A percentile compares a stretch with the other conserved stretches of the same genome.
These are phyloP conservation scores for Eucalyptus leucophloia DNA, from an alignment of 345 rosid genomes.

Conservation along the genomic window DNA sequence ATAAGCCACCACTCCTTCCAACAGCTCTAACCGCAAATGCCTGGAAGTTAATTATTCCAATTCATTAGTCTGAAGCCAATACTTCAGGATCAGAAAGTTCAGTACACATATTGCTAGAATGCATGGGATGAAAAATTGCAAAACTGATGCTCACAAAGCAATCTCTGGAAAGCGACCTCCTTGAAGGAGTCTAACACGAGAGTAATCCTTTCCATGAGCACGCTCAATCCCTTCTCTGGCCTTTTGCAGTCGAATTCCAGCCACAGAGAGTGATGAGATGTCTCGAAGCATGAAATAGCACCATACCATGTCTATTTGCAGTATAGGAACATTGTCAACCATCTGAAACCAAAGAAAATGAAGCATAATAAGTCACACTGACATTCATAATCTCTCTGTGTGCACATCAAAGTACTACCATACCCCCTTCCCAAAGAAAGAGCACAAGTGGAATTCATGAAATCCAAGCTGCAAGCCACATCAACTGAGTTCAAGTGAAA, in stretches of 20 bases:
- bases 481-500: background rate
- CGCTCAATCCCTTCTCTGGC: slow-evolving; percentile 90
- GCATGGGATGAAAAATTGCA: background rate
- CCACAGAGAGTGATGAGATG: slow-evolving; percentile 76
- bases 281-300: slow-evolving; percentile 90
- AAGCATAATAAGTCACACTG: background rate
- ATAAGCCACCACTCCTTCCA: slow-evolving; percentile 94
- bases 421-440: background rate
- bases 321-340: slow-evolving; percentile 79
- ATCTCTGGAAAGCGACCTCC: slow-evolving; percentile 65
- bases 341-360: slow-evolving; percentile 14
- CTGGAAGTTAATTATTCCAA: slow-evolving; percentile 12
- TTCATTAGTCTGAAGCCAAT: background rate
- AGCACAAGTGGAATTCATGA: background rate
- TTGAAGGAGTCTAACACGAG: slow-evolving; percentile 82
- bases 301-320: slow-evolving; percentile 99
- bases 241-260: slow-evolving; percentile 67
- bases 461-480: background rate
- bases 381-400: background rate
- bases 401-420: background rate
- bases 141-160: slow-evolving; percentile 49
- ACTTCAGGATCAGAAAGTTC: background rate
- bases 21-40: slow-evolving; percentile 74
- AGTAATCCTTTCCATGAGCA: slow-evolving; percentile 84
- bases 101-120: background rate